These are phyloP conservation scores for Paragyromitra xinjiangensis DNA, from an alignment of 495 filamentous ascomycete species.

Conservation along the genomic window DNA sequence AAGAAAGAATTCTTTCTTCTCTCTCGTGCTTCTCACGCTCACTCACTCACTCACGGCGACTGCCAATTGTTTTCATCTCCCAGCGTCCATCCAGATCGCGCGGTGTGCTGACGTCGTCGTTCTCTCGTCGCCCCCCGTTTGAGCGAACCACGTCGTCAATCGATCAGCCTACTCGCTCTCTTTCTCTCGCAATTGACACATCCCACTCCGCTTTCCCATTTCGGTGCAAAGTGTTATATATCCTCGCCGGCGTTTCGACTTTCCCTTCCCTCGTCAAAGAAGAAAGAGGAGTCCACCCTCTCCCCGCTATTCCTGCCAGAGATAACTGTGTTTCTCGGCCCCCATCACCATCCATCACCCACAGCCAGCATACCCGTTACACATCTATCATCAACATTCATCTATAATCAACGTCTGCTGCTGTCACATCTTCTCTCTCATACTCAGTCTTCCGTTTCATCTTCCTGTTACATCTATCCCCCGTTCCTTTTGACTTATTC, in stretches of 20 bases:
- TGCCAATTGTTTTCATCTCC: slow-evolving; percentile 48
- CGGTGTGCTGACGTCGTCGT: slow-evolving; percentile 51
- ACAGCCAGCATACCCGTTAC: slow-evolving; percentile 19
- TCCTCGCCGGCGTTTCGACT: slow-evolving; percentile 52
- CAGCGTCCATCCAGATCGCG: slow-evolving; percentile 32
- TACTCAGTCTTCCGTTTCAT: slow-evolving; percentile 15
- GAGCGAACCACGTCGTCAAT: slow-evolving; percentile 57
- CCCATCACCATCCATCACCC: slow-evolving; percentile 51
- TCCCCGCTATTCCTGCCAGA: slow-evolving; percentile 44
- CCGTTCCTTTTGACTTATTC: slow-evolving; percentile 34
- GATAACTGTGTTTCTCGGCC: slow-evolving; percentile 53
- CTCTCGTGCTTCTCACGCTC: slow-evolving; percentile 11
- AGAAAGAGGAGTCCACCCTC: slow-evolving; percentile 48
- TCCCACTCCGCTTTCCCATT: slow-evolving; percentile 34
- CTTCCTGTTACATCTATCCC: slow-evolving; percentile 26
- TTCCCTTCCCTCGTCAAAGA: slow-evolving; percentile 34
- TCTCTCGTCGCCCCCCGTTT: slow-evolving; percentile 40
- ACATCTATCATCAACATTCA: slow-evolving; percentile 20
- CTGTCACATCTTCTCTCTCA: slow-evolving; percentile 24
- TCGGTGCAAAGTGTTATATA: slow-evolving; percentile 42
- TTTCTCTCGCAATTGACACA: slow-evolving; percentile 41
- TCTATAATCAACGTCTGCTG: slow-evolving; percentile 22
- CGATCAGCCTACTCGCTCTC: slow-evolving; percentile 33
- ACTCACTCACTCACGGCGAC: slow-evolving; percentile 16
- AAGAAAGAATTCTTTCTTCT: slow-evolving; percentile 14